phyloP scores from a whole-genome alignment of 2,329 filamentous ascomycete species.

The Neonectria sp. region DNA sequence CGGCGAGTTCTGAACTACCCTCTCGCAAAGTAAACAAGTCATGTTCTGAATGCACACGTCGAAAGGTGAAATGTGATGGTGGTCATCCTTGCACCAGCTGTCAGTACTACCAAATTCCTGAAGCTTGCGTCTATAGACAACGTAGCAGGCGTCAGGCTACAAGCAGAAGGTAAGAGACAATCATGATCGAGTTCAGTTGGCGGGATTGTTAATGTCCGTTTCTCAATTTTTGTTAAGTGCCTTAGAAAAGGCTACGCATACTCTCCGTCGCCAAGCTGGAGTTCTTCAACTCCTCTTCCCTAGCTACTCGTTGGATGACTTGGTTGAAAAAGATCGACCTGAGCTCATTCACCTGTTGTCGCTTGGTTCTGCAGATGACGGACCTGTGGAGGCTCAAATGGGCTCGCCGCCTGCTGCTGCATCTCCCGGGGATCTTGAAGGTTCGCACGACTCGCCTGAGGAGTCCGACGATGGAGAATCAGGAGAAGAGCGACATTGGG shows the following conservation, averaged over 20 bases:
- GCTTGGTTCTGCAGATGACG: not conserved
- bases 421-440: conserved; percentile 38
- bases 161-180: conserved; percentile 32
- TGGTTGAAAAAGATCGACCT: conserved; percentile 15
- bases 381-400: not conserved
- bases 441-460: conserved; percentile 9
- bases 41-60: conserved; percentile 47
- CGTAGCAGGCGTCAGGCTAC: conserved; percentile 50
- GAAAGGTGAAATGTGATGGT: conserved; percentile 60
- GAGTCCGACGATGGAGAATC: conserved; percentile 42
- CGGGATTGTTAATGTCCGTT: not conserved
- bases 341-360: conserved; percentile 18
- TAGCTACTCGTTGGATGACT: conserved; percentile 16
- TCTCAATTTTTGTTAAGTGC: conserved; percentile 1
- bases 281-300: conserved; percentile 21
- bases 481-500: conserved; percentile 48
- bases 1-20: conserved; percentile 1
- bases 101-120: conserved; percentile 48
- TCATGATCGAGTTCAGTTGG: not conserved
- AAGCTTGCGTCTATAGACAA: conserved; percentile 49
- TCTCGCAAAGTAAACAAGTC: conserved; percentile 44
- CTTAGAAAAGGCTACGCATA: conserved; percentile 40
- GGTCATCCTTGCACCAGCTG: conserved; percentile 56
- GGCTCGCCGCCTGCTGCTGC: conserved; percentile 25
- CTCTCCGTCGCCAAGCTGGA: conserved; percentile 18